Evolutionary conservation across 768 basidiomycete species (phyloP).

Genomic region (Strobilomyces dryophilus): DNA sequence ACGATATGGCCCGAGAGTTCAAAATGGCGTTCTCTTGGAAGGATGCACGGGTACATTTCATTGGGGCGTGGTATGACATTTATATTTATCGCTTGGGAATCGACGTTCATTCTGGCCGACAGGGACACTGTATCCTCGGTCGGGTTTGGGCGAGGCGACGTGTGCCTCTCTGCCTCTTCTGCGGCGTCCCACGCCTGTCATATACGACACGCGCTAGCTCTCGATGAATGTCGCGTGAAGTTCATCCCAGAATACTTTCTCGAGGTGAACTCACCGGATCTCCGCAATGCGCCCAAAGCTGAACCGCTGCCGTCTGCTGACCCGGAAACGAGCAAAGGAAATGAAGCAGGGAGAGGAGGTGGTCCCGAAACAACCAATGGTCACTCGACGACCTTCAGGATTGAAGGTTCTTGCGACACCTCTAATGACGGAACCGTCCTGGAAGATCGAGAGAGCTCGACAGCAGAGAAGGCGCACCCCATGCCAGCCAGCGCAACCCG

Average conservation of each 20-base stretch:
- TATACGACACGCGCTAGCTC: constrained; percentile 60
- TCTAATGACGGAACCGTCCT: background rate
- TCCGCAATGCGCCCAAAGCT: background rate
- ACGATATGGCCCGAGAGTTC: constrained; percentile 28
- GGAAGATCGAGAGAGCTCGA: background rate
- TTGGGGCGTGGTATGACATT: constrained; percentile 44
- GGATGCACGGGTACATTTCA: constrained; percentile 43
- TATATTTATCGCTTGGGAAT: background rate
- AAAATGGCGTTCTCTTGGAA: constrained; percentile 44
- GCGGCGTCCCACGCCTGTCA: constrained; percentile 52
- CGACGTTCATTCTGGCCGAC: background rate
- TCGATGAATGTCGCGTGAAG: constrained; percentile 61
- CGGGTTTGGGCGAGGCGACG: constrained; percentile 36
- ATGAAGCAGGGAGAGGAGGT: background rate
- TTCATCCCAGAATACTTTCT: constrained; percentile 46
- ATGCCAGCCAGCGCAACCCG: background rate
- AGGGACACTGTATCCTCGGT: constrained; percentile 72
- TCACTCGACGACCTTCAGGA: background rate
- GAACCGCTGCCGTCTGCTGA: background rate
- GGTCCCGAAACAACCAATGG: background rate
- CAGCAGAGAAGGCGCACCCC: background rate
- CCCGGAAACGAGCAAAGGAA: background rate
- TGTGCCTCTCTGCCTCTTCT: constrained; percentile 52
- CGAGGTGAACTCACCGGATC: constrained; percentile 23
- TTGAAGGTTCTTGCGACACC: background rate